These are phyloP conservation scores for Aureobasidium musti DNA, from an alignment of 2,329 filamentous ascomycete species.

Conservation along the genomic window DNA sequence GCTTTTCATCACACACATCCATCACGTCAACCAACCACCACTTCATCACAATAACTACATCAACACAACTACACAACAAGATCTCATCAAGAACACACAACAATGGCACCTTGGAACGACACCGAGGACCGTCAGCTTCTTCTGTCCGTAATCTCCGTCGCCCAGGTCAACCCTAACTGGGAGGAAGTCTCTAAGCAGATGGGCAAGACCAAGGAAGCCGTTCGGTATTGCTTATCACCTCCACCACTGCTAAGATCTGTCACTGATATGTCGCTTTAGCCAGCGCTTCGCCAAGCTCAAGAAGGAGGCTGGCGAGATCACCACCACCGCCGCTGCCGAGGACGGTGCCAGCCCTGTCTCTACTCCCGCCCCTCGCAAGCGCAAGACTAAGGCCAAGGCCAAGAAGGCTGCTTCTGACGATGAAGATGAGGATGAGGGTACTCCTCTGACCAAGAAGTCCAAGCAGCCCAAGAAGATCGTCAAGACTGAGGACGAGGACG, in stretches of 20 bases:
- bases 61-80: not conserved
- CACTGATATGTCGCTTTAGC: not conserved
- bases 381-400: conserved; percentile 13
- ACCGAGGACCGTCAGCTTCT: conserved; percentile 23
- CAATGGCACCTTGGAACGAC: conserved; percentile 2
- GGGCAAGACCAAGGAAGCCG: conserved; percentile 10
- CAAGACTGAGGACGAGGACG: not conserved
- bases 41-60: not conserved
- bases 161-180: conserved; percentile 7
- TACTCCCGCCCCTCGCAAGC: conserved; percentile 19
- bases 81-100: not conserved
- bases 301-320: conserved; percentile 10
- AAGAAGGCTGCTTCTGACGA: conserved; percentile 11
- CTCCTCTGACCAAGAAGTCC: conserved; percentile 1
- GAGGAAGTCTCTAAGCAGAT: conserved; percentile 1
- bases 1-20: not conserved
- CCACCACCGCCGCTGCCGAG: not conserved
- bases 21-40: not conserved
- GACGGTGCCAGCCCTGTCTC: not conserved
- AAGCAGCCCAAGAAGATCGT: not conserved
- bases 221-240: not conserved
- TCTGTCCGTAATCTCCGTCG: not conserved
- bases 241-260: not conserved
- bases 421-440: conserved; percentile 10
- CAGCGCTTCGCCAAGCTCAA: conserved; percentile 27